Evolutionary conservation across 2,329 filamentous ascomycete species (phyloP).

Genomic region (Aureobasidium melanogenum): DNA sequence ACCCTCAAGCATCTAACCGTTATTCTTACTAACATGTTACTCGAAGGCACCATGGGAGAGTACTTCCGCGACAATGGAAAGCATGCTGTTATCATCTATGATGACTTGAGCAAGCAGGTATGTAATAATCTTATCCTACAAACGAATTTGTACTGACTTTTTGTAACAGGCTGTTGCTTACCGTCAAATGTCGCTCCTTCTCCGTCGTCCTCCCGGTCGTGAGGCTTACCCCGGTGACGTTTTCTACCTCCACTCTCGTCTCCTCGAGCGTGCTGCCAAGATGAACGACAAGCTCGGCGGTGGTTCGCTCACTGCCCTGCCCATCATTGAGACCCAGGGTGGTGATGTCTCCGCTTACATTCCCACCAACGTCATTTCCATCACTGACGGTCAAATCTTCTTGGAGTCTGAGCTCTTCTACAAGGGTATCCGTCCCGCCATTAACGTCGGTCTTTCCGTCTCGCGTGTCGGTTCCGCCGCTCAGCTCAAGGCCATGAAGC

Average conservation of each 20-base stretch:
- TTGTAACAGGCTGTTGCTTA: conserved; percentile 58
- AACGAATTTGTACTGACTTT: background rate
- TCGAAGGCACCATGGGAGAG: too few species aligned
- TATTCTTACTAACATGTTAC: too few species aligned
- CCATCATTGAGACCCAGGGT: conserved; percentile 98
- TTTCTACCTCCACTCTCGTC: conserved; percentile 98
- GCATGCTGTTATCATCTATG: conserved; percentile 84
- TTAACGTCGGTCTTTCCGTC: conserved; percentile 99
- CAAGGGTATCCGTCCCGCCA: conserved; percentile 99
- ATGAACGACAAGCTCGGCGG: conserved; percentile 92
- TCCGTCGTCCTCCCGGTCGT: conserved; percentile 96
- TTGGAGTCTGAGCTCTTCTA: conserved; percentile 98
- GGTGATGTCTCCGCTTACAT: conserved; percentile 99
- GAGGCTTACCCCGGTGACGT: conserved; percentile 99
- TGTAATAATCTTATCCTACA: background rate
- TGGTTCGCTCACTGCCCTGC: conserved; percentile 94
- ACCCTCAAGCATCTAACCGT: too few species aligned
- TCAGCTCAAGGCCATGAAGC: conserved; percentile 99
- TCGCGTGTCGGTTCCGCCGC: conserved; percentile 99
- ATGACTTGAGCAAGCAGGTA: conserved; percentile 87
- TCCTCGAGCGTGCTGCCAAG: conserved; percentile 98
- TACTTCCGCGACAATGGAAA: conserved; percentile 76
- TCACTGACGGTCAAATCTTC: conserved; percentile 99
- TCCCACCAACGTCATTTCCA: conserved; percentile 99
- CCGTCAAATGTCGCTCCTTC: conserved; percentile 97